Conservation (phyloP, 768 basidiomycete genomes). For the Kwoniella heveanensis region DNA sequence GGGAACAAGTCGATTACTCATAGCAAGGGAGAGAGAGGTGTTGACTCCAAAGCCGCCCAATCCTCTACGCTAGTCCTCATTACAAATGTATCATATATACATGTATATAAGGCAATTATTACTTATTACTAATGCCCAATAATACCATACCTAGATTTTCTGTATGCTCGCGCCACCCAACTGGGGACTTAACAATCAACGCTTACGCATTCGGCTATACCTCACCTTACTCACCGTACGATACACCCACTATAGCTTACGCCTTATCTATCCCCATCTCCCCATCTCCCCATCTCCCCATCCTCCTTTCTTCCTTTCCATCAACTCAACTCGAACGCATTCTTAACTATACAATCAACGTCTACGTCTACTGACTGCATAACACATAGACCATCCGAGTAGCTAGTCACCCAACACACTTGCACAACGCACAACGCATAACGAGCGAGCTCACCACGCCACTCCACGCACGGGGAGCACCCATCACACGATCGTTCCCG, state of each 20-base stretch:
- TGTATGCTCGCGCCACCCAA: slow-evolving; percentile 9
- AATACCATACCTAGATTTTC: too few relatives aligned
- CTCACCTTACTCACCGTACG: background rate
- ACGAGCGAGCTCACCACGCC: background rate
- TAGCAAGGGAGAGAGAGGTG: too few relatives aligned
- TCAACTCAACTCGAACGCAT: background rate
- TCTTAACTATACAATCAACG: too few relatives aligned
- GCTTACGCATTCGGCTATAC: slow-evolving; percentile 22
- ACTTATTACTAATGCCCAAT: too few relatives aligned
- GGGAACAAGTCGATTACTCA: too few relatives aligned
- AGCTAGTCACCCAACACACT: slow-evolving; percentile 1
- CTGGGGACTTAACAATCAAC: background rate
- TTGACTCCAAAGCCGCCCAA: too few relatives aligned
- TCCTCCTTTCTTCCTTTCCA: slow-evolving; percentile 7
- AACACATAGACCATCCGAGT: background rate
- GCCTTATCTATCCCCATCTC: background rate
- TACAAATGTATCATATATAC: too few relatives aligned
- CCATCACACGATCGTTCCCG: background rate
- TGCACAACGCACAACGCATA: background rate
- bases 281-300: background rate
- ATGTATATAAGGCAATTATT: too few relatives aligned
- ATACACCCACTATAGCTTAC: slow-evolving; percentile 3
- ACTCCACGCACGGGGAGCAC: background rate
- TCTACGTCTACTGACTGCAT: too few relatives aligned
- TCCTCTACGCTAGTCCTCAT: too few relatives aligned